Conservation (phyloP, 306 rosid species). For the Quercus bicolor region DNA sequence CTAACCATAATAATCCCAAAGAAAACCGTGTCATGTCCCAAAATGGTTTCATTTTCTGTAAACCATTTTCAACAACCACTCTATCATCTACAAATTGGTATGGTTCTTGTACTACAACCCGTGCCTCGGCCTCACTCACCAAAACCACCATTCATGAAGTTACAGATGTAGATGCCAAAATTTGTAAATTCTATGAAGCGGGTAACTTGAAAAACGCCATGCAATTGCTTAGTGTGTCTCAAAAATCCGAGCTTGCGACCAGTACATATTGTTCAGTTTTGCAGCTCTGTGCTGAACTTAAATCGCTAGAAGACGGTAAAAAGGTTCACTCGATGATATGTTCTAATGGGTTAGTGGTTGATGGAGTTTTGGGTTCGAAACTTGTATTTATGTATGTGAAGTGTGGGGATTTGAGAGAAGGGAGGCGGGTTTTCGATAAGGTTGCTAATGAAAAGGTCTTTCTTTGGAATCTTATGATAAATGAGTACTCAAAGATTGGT, state of each 20-base stretch:
- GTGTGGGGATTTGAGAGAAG: slow-evolving; percentile 57
- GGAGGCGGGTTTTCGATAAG: slow-evolving; percentile 52
- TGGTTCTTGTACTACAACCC: slow-evolving; percentile 16
- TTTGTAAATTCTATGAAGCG: slow-evolving; percentile 38
- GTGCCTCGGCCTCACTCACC: slow-evolving; percentile 23
- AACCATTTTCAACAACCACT: slow-evolving; percentile 24
- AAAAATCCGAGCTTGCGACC: slow-evolving; percentile 43
- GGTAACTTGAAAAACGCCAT: slow-evolving; percentile 56
- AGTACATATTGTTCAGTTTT: slow-evolving; percentile 47
- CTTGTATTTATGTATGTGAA: slow-evolving; percentile 64
- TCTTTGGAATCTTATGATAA: slow-evolving; percentile 69
- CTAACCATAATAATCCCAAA: slow-evolving; percentile 1
- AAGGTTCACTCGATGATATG: slow-evolving; percentile 47
- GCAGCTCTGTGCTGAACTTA: slow-evolving; percentile 69
- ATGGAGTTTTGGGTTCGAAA: slow-evolving; percentile 53
- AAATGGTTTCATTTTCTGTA: slow-evolving; percentile 28
- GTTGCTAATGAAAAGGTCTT: slow-evolving; percentile 48
- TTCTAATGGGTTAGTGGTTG: slow-evolving; percentile 29
- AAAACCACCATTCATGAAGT: slow-evolving; percentile 4
- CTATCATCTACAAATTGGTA: slow-evolving; percentile 17
- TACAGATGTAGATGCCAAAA: slow-evolving; percentile 22
- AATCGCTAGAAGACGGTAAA: slow-evolving; percentile 57
- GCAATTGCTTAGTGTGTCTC: slow-evolving; percentile 33
- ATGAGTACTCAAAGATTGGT: slow-evolving; percentile 56
- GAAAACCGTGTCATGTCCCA: slow-evolving; percentile 1